These are phyloP conservation scores for Cruciata laevipes DNA, from an alignment of 257 asterid species.

Conservation along the genomic window DNA sequence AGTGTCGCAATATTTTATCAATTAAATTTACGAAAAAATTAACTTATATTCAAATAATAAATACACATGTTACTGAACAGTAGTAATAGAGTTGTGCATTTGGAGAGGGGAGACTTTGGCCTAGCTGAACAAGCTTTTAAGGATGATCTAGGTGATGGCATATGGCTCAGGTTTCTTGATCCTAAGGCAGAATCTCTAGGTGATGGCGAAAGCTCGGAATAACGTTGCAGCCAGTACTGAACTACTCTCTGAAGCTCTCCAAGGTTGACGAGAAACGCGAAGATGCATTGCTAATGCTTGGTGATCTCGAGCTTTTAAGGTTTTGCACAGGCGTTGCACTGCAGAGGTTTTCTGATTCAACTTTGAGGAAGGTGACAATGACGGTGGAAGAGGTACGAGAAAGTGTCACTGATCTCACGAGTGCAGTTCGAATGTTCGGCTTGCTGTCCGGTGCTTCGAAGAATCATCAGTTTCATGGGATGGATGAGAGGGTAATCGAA, in stretches of 20 bases:
- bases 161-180: constrained; percentile 66
- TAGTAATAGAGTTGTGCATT: constrained; percentile 82
- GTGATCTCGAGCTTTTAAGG: constrained; percentile 89
- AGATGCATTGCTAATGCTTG: constrained; percentile 93
- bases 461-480: too few species aligned
- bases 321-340: constrained; percentile 86
- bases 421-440: constrained; percentile 93
- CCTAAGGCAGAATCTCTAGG: constrained; percentile 40
- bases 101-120: constrained; percentile 94
- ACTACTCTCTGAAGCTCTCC: constrained; percentile 80
- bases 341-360: constrained; percentile 95
- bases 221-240: constrained; percentile 75
- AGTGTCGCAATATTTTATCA: too few species aligned
- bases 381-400: constrained; percentile 88
- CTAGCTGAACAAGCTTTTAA: constrained; percentile 66
- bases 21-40: too few species aligned
- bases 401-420: constrained; percentile 89
- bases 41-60: too few species aligned
- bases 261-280: constrained; percentile 83
- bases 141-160: constrained; percentile 94
- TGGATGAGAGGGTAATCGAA: too few species aligned
- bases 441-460: constrained; percentile 36
- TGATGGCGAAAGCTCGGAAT: constrained; percentile 84
- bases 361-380: constrained; percentile 85
- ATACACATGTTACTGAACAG: constrained; percentile 85